Base-by-base conservation (phyloP, 2,329 filamentous ascomycete genomes). In the Hymenotorrendiella dingleyae region DNA sequence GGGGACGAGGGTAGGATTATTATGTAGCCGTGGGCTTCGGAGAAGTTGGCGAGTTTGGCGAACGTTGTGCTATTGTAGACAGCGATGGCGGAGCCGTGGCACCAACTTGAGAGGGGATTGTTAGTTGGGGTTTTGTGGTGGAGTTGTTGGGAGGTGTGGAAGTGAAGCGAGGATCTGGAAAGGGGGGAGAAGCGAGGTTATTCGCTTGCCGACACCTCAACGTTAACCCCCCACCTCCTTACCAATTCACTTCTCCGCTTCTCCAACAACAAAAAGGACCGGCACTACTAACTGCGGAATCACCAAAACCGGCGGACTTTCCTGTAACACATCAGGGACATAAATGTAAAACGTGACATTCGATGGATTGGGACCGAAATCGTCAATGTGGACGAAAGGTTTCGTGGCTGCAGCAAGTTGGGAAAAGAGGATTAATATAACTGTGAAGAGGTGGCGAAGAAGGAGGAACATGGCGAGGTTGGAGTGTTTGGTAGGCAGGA, bases 1-100 rank as follows among this genome's bases (percentile, higher is more conserved):
- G 71, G 71, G 3, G 67, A 70, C 49, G 70, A 65, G 1, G 74
- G 74, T 59, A 76, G 80, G 55, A 80, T 73, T 46, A 73, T 67
- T 40, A 82, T 76, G 60, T 74, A 78, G 23, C 74, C 76, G 40
- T 76, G 65, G 36, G 64, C 52, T 47, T 72, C 70, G 6, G 76
- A 71, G 10, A 77, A 62, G 2, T 64, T 62, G 17, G 71, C 69
- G 58, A 74, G 81, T 11, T 72, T 43, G 17, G 71, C 69, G 58
- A 74, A 80, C 11, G 72, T 43, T 10, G 60, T 57, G 23, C 43
- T 47, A 1, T 50, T 47, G 22, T 53, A 58, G 14, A 39, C 40
- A 17, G 26, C 38, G 12, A 36, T 33, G 9, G 38, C 76, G 4
- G 67, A 67, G 26, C 75, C 74, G 10, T 36, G 24, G 23, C 46